These are phyloP conservation scores for Ustulina deusta DNA, from an alignment of 2,329 filamentous ascomycete genomes.

Conservation along the genomic window DNA sequence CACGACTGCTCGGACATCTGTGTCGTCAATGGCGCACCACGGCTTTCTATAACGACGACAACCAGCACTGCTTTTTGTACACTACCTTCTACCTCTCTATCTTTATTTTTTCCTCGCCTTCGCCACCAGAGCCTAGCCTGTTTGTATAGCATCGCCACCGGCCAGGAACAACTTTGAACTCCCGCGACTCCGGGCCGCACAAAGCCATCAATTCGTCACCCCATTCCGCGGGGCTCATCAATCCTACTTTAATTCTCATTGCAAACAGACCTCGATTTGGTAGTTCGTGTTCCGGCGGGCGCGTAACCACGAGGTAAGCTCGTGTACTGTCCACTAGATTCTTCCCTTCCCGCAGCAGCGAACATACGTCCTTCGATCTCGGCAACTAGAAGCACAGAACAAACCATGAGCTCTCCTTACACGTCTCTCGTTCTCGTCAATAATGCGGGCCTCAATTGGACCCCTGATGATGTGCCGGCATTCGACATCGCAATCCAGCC, in stretches of 20 bases:
- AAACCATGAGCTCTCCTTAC: conserved; percentile 51
- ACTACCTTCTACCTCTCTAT: neutral
- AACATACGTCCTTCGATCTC: conserved; percentile 4
- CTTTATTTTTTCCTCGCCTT: neutral
- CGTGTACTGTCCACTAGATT: neutral
- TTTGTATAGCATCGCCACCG: neutral
- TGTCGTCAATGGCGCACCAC: neutral
- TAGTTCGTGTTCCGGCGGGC: conserved; percentile 1
- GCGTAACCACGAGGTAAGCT: neutral
- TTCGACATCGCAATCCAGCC: conserved; percentile 49
- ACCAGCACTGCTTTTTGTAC: neutral
- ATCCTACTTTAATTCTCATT: neutral
- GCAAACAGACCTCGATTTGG: neutral
- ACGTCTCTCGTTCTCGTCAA: conserved; percentile 61
- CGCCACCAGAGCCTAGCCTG: neutral
- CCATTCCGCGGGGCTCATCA: neutral
- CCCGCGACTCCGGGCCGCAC: neutral
- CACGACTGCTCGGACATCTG: neutral
- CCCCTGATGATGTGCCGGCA: conserved; percentile 55
- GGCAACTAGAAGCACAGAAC: conserved; percentile 45
- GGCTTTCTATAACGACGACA: neutral
- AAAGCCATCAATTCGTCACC: neutral
- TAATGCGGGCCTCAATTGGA: conserved; percentile 42
- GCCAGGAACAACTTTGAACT: neutral
- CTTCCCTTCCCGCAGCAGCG: neutral